A percentile compares a stretch with the other conserved stretches of the same genome.
These are phyloP conservation scores for Amanita thiersii DNA, from an alignment of 768 basidiomycete genomes.

Conservation along the genomic window DNA sequence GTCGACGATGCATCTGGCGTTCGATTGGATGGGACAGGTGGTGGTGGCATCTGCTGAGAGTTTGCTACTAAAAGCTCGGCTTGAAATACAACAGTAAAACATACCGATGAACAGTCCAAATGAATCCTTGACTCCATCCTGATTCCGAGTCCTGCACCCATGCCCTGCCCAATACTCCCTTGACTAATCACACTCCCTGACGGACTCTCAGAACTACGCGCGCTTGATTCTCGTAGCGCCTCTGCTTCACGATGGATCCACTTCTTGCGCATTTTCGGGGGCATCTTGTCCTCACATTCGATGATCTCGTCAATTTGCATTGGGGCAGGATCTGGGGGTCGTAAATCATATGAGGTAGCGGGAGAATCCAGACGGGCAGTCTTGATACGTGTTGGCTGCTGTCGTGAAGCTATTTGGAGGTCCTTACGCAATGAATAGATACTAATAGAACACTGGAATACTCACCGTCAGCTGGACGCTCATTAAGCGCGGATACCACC, in stretches of 20 bases:
- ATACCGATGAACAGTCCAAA: slow-evolving; percentile 7
- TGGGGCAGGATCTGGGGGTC: slow-evolving; percentile 12
- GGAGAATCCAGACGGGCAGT: not conserved
- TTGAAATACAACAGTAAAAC: not conserved
- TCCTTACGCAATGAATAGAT: not conserved
- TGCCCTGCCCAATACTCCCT: not conserved
- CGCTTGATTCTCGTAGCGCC: slow-evolving; percentile 14
- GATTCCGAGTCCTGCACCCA: slow-evolving; percentile 3
- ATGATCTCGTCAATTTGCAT: not conserved
- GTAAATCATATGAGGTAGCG: slow-evolving; percentile 4
- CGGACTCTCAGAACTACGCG: slow-evolving; percentile 2
- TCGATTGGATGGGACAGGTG: slow-evolving; percentile 18
- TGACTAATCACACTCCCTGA: not conserved
- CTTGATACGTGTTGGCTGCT: slow-evolving; percentile 6
- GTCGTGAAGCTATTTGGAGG: not conserved
- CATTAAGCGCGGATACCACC: not conserved
- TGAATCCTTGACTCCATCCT: slow-evolving; percentile 5
- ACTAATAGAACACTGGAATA: not conserved
- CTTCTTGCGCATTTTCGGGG: slow-evolving; percentile 57
- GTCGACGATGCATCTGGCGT: not conserved
- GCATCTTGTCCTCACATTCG: slow-evolving; percentile 33
- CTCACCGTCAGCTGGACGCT: not conserved
- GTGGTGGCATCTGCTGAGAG: slow-evolving; percentile 30
- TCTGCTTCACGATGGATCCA: slow-evolving; percentile 28
- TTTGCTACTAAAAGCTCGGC: not conserved